Percentiles rank a stretch among this genome's conserved stretches.
These are phyloP conservation scores for Leishmania aethiopica DNA, from an alignment of 208 protist species.

Conservation along the genomic window DNA sequence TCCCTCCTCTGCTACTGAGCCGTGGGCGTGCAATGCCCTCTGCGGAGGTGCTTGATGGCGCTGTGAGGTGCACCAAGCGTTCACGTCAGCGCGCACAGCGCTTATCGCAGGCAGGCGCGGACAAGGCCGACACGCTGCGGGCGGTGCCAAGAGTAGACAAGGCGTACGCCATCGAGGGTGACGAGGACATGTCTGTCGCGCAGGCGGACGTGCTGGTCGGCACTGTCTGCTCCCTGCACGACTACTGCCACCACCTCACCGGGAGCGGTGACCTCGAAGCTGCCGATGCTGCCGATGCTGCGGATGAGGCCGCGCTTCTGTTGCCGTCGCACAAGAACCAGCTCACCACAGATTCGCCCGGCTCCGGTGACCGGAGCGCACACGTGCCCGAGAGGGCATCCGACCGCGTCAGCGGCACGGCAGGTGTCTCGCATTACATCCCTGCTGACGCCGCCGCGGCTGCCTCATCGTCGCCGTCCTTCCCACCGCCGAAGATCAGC, in stretches of 20 bases:
- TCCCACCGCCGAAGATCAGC: neutral
- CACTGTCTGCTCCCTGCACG: slow-evolving; percentile 28
- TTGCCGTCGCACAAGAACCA: neutral
- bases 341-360: neutral
- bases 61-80: neutral
- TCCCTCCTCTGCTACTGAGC: slow-evolving; percentile 6
- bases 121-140: neutral
- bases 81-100: neutral
- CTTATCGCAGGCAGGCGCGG: neutral
- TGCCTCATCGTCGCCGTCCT: neutral
- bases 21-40: neutral
- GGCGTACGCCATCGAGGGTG: neutral
- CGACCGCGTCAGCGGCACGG: neutral
- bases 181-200: neutral
- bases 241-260: slow-evolving; percentile 7
- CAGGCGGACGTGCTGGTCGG: slow-evolving; percentile 8
- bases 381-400: neutral
- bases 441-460: neutral
- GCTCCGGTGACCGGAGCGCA: too few relatives aligned
- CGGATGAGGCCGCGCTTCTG: neutral
- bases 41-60: neutral
- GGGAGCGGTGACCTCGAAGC: neutral
- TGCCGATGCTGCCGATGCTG: neutral
- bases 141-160: neutral
- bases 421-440: neutral